Evolutionary conservation across 768 basidiomycete genomes (phyloP).

Genomic region (Mrakia frigida): DNA sequence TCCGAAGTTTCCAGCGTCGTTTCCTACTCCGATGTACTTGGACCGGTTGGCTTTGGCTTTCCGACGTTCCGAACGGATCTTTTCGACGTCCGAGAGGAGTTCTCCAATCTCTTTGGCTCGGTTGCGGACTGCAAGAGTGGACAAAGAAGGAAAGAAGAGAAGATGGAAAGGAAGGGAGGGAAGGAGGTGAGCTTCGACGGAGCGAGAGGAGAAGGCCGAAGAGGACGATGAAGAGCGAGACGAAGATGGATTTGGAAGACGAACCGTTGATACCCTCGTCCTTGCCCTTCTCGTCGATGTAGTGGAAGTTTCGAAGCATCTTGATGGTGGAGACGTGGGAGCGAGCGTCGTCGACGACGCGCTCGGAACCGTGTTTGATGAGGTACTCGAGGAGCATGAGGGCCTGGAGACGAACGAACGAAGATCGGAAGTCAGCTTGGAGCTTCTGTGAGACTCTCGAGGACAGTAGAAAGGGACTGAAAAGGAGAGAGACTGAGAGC

Average conservation of each 20-base stretch:
- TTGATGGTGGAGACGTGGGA: constrained; percentile 92
- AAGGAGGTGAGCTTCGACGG: not conserved
- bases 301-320: constrained; percentile 96
- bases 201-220: too few species aligned
- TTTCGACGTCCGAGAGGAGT: constrained; percentile 82
- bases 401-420: constrained; percentile 51
- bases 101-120: constrained; percentile 89
- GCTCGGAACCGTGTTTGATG: constrained; percentile 92
- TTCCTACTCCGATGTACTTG: constrained; percentile 85
- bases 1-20: constrained; percentile 53
- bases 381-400: constrained; percentile 91
- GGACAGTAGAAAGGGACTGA: not conserved
- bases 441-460: not conserved
- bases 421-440: not conserved
- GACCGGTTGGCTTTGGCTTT: constrained; percentile 85
- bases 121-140: constrained; percentile 67
- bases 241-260: constrained; percentile 20
- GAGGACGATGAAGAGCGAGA: not conserved
- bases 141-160: not conserved
- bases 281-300: constrained; percentile 97
- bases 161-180: not conserved
- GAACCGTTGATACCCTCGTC: constrained; percentile 97
- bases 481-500: constrained; percentile 28
- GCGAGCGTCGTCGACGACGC: constrained; percentile 94
- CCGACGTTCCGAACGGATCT: constrained; percentile 77